These are phyloP conservation scores for Pyrus bretschneideri DNA, from an alignment of 306 rosid genomes.

Conservation along the genomic window DNA sequence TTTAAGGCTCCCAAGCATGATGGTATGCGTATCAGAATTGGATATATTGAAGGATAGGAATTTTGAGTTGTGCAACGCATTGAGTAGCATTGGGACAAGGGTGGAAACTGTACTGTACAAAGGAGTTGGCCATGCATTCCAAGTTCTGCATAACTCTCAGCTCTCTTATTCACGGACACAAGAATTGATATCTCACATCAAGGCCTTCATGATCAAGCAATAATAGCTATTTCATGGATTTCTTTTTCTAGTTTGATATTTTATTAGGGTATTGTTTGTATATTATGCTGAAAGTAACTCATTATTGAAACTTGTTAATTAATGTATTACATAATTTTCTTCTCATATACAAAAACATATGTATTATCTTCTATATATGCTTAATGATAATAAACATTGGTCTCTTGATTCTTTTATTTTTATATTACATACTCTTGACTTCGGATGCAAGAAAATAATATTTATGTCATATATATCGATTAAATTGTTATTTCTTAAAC, in stretches of 20 bases:
- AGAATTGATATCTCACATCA: conserved; percentile 57
- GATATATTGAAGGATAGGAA: conserved; percentile 68
- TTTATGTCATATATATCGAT: too few species aligned
- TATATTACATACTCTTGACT: too few species aligned
- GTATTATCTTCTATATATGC: too few species aligned
- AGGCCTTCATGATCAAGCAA: conserved; percentile 23
- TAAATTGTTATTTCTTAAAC: too few species aligned
- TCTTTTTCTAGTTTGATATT: background rate
- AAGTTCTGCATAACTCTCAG: conserved; percentile 61
- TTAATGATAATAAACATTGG: too few species aligned
- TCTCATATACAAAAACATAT: background rate
- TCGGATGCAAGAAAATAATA: too few species aligned
- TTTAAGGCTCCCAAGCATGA: conserved; percentile 30
- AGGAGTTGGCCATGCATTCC: conserved; percentile 86
- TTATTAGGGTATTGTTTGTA: background rate
- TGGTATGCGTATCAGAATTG: conserved; percentile 70
- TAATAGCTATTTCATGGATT: background rate
- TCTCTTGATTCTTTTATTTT: too few species aligned
- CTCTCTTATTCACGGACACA: conserved; percentile 42
- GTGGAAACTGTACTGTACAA: conserved; percentile 45
- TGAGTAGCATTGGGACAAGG: conserved; percentile 53
- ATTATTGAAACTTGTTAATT: background rate
- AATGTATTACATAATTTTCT: background rate
- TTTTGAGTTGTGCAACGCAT: conserved; percentile 49
- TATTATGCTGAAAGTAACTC: background rate